These are phyloP conservation scores for Dioscorea dumetorum DNA, from an alignment of 106 monocot species.

Conservation along the genomic window DNA sequence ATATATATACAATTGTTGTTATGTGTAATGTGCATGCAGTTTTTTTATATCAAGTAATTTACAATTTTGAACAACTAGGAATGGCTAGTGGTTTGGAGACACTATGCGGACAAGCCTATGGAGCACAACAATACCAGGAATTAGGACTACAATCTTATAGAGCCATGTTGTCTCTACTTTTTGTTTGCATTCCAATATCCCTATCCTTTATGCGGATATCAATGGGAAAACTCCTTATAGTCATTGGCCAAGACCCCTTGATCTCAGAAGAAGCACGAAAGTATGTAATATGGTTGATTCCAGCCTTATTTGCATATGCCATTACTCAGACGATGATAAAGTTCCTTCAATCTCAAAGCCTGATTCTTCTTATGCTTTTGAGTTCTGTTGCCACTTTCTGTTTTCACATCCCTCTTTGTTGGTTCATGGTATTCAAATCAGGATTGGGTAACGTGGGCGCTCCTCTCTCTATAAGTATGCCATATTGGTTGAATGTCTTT, in stretches of 20 bases:
- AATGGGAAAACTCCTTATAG: conserved; percentile 38
- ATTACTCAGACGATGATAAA: conserved; percentile 40
- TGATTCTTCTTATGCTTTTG: conserved; percentile 50
- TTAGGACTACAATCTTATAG: conserved; percentile 43
- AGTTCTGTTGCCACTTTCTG: conserved; percentile 27
- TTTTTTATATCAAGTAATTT: too few species aligned
- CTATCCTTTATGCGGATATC: conserved; percentile 43
- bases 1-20: too few species aligned
- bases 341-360: conserved; percentile 61
- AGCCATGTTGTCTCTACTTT: conserved; percentile 48
- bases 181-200: conserved; percentile 49
- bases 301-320: conserved; percentile 50
- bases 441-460: conserved; percentile 57
- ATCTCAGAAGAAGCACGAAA: conserved; percentile 48
- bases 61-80: conserved; percentile 29
- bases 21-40: too few species aligned
- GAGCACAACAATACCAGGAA: conserved; percentile 55
- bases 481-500: conserved; percentile 59
- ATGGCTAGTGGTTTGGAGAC: conserved; percentile 74
- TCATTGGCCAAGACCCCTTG: conserved; percentile 54
- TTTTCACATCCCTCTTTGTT: conserved; percentile 60
- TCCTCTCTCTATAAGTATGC: conserved; percentile 60
- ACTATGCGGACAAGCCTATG: conserved; percentile 67
- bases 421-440: conserved; percentile 60
- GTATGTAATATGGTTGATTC: conserved; percentile 54